phyloP scores from a whole-genome alignment of 805 yeast genomes.

The Metschnikowia amazonensis region DNA sequence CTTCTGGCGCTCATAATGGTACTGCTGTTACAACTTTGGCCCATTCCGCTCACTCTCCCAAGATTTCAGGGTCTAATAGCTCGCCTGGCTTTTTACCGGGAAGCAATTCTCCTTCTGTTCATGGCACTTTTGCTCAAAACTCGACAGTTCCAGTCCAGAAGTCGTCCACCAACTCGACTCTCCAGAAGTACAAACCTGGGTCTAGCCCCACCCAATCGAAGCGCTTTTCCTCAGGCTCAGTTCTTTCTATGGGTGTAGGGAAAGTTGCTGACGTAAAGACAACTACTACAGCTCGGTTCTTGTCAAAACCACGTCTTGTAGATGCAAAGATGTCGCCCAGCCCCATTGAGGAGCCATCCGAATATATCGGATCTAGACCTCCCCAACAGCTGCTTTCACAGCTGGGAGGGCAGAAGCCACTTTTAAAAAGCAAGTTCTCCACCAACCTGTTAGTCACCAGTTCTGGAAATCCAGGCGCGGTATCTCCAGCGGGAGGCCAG shows the following conservation, averaged over 20 bases:
- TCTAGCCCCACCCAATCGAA: slow-evolving; percentile 25
- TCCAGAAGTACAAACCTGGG: slow-evolving; percentile 4
- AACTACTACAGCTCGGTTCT: slow-evolving; percentile 8
- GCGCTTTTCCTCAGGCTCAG: slow-evolving; percentile 35
- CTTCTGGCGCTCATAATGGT: slow-evolving; percentile 3
- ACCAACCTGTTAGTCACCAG: slow-evolving; percentile 11
- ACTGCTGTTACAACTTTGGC: neutral
- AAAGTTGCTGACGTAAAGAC: slow-evolving; percentile 25
- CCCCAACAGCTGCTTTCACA: slow-evolving; percentile 2
- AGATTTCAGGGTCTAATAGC: neutral
- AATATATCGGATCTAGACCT: slow-evolving; percentile 1
- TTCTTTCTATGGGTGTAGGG: slow-evolving; percentile 42
- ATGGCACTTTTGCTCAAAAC: slow-evolving; percentile 5
- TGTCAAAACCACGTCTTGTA: slow-evolving; percentile 16
- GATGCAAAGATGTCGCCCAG: slow-evolving; percentile 12
- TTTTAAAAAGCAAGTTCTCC: slow-evolving; percentile 10
- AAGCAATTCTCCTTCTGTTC: neutral
- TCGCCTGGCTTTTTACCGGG: neutral
- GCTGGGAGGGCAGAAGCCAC: slow-evolving; percentile 2
- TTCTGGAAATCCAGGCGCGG: slow-evolving; percentile 1
- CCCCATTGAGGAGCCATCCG: slow-evolving; percentile 8
- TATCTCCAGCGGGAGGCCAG: slow-evolving; percentile 24
- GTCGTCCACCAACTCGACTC: slow-evolving; percentile 2
- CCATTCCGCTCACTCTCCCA: slow-evolving; percentile 1
- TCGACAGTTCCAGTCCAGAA: slow-evolving; percentile 2